Percentiles rank a stretch among this genome's conserved stretches.
Evolutionary conservation across 768 basidiomycete species (phyloP).

Genomic region (Vararia minispora): DNA sequence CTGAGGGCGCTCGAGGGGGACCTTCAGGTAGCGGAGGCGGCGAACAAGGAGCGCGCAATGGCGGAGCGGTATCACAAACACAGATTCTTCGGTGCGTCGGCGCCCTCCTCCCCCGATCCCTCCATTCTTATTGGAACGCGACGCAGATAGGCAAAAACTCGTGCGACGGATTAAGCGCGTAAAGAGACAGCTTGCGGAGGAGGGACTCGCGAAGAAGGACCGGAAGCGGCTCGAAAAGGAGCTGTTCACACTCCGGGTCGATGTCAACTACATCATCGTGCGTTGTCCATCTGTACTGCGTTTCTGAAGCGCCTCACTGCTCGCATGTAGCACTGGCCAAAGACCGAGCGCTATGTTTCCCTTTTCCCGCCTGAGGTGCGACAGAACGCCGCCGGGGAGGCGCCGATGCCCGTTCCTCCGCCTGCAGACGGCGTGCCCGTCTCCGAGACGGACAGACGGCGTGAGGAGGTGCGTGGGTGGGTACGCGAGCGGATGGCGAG

Average conservation of each 20-base stretch:
- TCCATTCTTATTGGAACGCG: background rate
- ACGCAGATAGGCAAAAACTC: slow-evolving; percentile 78
- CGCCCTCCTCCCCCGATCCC: background rate
- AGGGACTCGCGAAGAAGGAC: slow-evolving; percentile 26
- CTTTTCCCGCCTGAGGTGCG: slow-evolving; percentile 69
- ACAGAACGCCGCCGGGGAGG: slow-evolving; percentile 14
- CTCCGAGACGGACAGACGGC: slow-evolving; percentile 32
- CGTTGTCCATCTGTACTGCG: slow-evolving; percentile 14
- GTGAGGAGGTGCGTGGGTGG: slow-evolving; percentile 49
- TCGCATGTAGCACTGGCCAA: slow-evolving; percentile 61
- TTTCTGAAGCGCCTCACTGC: background rate
- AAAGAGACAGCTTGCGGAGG: slow-evolving; percentile 40
- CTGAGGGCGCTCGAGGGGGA: slow-evolving; percentile 67
- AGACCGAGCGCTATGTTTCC: slow-evolving; percentile 79
- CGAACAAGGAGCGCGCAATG: slow-evolving; percentile 59
- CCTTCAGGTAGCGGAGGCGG: slow-evolving; percentile 48
- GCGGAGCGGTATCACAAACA: slow-evolving; percentile 79
- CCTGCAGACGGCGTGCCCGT: slow-evolving; percentile 8
- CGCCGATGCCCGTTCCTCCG: slow-evolving; percentile 1
- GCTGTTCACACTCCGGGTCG: slow-evolving; percentile 61
- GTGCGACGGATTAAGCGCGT: slow-evolving; percentile 61
- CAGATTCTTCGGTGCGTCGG: slow-evolving; percentile 79
- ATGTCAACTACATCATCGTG: slow-evolving; percentile 86
- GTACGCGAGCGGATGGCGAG: slow-evolving; percentile 48
- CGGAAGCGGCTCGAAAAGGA: slow-evolving; percentile 29